Conservation (phyloP, 1,139 yeast genomes). For the Geotrichum citri-aurantii region DNA sequence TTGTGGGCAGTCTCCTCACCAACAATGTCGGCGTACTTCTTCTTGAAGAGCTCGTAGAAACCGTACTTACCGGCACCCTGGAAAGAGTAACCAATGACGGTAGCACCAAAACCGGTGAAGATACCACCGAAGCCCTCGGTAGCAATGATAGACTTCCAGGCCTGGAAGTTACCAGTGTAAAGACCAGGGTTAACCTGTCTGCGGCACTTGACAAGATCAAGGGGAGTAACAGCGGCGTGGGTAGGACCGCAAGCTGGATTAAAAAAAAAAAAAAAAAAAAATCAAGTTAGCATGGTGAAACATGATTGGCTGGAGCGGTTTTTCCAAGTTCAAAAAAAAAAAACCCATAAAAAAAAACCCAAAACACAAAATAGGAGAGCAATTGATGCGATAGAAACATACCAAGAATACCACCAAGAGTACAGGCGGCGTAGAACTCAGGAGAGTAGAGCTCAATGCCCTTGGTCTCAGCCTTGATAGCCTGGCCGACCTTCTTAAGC, state of each 20-base stretch:
- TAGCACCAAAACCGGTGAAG: conserved; percentile 85
- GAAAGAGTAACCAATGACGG: conserved; percentile 81
- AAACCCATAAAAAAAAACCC: not conserved
- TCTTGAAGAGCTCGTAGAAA: conserved; percentile 83
- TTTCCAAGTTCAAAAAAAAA: conserved; percentile 6
- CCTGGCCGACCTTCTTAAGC: conserved; percentile 32
- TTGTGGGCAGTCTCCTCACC: conserved; percentile 60
- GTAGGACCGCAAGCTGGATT: conserved; percentile 86
- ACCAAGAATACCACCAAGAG: conserved; percentile 72
- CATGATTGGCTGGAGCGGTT: conserved; percentile 1
- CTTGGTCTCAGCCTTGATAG: conserved; percentile 29
- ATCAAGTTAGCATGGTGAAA: not conserved
- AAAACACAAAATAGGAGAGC: not conserved
- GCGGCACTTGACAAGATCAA: conserved; percentile 89
- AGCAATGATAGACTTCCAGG: conserved; percentile 66
- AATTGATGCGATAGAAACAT: conserved; percentile 21
- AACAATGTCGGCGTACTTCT: conserved; percentile 59
- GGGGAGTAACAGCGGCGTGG: conserved; percentile 85
- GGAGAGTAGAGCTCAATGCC: conserved; percentile 53
- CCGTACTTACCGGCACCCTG: conserved; percentile 98
- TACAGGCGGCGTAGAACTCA: conserved; percentile 77
- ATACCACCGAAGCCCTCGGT: conserved; percentile 68
- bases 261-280: not conserved
- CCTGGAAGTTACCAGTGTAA: conserved; percentile 71
- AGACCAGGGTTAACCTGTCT: conserved; percentile 73